Evolutionary conservation across 208 protist genomes (phyloP).

Genomic region (Leishmania turanica): DNA sequence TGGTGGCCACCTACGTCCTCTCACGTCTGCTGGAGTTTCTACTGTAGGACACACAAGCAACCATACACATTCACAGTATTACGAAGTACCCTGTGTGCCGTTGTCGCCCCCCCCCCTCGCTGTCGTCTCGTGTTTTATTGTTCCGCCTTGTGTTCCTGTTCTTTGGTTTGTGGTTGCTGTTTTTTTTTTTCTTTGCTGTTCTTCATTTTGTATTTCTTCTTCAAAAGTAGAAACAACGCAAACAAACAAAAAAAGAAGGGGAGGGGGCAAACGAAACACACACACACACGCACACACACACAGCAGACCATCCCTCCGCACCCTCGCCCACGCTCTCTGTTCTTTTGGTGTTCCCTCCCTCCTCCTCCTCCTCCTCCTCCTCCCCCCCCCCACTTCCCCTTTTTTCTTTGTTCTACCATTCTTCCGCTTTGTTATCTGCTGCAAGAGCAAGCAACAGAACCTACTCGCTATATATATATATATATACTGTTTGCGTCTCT

Average conservation of each 20-base stretch:
- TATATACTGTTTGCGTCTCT: background rate
- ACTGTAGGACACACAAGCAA: background rate
- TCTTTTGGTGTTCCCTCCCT: too few species aligned
- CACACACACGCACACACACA: background rate
- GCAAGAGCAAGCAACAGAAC: background rate
- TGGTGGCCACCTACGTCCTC: background rate
- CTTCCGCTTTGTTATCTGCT: background rate
- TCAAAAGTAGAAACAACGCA: background rate
- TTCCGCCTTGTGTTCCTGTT: background rate
- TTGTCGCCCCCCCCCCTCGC: background rate
- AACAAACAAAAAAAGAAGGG: background rate
- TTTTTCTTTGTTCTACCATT: background rate
- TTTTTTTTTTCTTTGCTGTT: background rate
- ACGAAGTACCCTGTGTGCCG: background rate
- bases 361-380: too few species aligned
- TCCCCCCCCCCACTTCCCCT: background rate
- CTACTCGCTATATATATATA: background rate
- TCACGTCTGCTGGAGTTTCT: background rate
- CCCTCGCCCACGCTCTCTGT: too few species aligned
- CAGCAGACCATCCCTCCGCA: background rate
- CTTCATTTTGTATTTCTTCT: background rate
- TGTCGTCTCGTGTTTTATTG: background rate
- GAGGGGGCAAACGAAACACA: background rate
- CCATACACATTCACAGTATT: slow-evolving; percentile 3
- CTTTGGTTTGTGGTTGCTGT: too few species aligned